Percentiles rank a stretch among this genome's conserved stretches.
phyloP scores from a whole-genome alignment of 768 basidiomycete species.

The Auriculariales sp. region DNA sequence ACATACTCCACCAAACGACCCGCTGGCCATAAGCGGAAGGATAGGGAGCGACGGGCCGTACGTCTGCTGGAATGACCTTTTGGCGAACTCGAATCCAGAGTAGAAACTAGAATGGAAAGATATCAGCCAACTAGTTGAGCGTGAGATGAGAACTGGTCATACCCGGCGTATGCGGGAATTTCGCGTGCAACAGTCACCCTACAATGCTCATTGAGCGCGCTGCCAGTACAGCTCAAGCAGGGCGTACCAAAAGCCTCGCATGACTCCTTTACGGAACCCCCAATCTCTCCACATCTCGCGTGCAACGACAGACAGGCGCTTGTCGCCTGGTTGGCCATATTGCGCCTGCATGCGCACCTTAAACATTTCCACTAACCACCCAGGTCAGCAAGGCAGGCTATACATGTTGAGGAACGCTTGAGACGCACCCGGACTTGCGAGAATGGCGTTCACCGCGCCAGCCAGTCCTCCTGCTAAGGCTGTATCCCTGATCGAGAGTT shows the following conservation, averaged over 20 bases:
- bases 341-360: slow-evolving; percentile 97
- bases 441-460: slow-evolving; percentile 75
- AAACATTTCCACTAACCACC: slow-evolving; percentile 78
- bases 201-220: neutral
- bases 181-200: slow-evolving; percentile 88
- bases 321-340: slow-evolving; percentile 70
- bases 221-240: neutral
- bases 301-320: slow-evolving; percentile 55
- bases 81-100: slow-evolving; percentile 79
- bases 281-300: slow-evolving; percentile 77
- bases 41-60: slow-evolving; percentile 64
- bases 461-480: slow-evolving; percentile 85
- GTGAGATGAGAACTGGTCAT: slow-evolving; percentile 13
- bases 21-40: slow-evolving; percentile 74
- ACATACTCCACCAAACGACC: slow-evolving; percentile 69
- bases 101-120: slow-evolving; percentile 38
- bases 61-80: slow-evolving; percentile 49
- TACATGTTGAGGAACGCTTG: neutral
- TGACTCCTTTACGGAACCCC: slow-evolving; percentile 78
- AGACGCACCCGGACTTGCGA: slow-evolving; percentile 71
- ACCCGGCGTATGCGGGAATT: slow-evolving; percentile 94
- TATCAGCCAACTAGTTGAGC: neutral
- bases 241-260: slow-evolving; percentile 88
- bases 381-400: neutral
- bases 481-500: slow-evolving; percentile 64